Conservation (phyloP, 2,329 filamentous ascomycete genomes). For the Fusarium proliferatum region DNA sequence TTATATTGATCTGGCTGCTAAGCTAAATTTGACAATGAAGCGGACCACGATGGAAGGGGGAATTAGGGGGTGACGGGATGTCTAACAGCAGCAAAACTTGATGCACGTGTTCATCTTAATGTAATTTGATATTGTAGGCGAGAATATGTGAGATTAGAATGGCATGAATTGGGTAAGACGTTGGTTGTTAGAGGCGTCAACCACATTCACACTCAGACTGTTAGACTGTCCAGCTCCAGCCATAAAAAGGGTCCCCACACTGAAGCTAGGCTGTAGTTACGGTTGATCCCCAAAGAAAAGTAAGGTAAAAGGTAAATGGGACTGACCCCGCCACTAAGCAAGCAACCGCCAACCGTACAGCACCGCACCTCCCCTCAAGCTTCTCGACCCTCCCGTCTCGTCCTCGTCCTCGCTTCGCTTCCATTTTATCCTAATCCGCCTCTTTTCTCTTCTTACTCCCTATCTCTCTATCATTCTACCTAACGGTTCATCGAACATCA, state of each 20-base stretch:
- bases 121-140: constrained; percentile 22
- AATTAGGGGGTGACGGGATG: constrained; percentile 5
- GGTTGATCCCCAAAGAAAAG: constrained; percentile 42
- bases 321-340: constrained; percentile 45
- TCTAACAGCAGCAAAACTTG: background rate
- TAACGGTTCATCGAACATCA: constrained; percentile 11
- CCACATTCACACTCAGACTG: background rate
- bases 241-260: constrained; percentile 39
- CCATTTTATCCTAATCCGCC: constrained; percentile 35
- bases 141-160: constrained; percentile 25
- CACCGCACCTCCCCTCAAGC: constrained; percentile 37
- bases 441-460: constrained; percentile 17
- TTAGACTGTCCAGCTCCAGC: background rate
- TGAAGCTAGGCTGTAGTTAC: constrained; percentile 16
- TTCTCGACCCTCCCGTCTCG: constrained; percentile 26
- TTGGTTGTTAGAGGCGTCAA: constrained; percentile 19
- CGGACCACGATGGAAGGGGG: background rate
- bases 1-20: constrained; percentile 28
- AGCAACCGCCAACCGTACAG: constrained; percentile 24
- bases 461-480: constrained; percentile 9
- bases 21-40: constrained; percentile 30
- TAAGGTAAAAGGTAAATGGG: constrained; percentile 42
- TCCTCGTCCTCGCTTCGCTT: constrained; percentile 11
- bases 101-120: constrained; percentile 7
- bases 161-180: constrained; percentile 33